A percentile compares a stretch with the other conserved stretches of the same genome.
Conservation (phyloP, 305 asterid genomes). For the Rubia peregrina region DNA sequence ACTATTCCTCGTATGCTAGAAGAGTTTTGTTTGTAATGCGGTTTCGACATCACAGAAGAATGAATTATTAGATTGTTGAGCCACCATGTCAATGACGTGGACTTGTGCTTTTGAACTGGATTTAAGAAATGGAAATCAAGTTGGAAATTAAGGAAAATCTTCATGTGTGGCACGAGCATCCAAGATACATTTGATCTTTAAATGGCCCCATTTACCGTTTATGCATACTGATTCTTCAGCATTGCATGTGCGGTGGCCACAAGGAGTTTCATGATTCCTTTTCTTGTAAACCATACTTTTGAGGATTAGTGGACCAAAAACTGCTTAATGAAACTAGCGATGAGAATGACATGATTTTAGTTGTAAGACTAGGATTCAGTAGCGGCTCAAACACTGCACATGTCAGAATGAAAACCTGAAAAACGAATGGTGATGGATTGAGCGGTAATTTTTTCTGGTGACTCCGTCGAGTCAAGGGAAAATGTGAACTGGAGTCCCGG, state of each 20-base stretch:
- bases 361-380: not conserved
- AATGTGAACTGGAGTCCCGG: too few species aligned
- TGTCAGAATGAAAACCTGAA: too few species aligned
- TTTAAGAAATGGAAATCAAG: too few species aligned
- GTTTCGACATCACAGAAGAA: too few species aligned
- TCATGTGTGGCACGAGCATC: not conserved
- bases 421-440: too few species aligned
- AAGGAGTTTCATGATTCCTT: not conserved
- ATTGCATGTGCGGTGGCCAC: conserved; percentile 15
- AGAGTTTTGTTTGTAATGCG: not conserved
- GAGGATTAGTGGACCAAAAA: not conserved
- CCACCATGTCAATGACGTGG: not conserved
- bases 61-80: not conserved
- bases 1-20: not conserved
- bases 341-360: not conserved
- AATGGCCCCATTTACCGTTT: conserved; percentile 20
- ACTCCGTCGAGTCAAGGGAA: too few species aligned
- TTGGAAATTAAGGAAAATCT: not conserved
- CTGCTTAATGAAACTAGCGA: not conserved
- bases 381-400: not conserved
- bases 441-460: too few species aligned
- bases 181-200: not conserved
- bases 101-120: not conserved
- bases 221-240: conserved; percentile 11
- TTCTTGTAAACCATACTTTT: not conserved